These are phyloP conservation scores for Leccinum barrowsii DNA, from an alignment of 768 basidiomycete species.

Conservation along the genomic window DNA sequence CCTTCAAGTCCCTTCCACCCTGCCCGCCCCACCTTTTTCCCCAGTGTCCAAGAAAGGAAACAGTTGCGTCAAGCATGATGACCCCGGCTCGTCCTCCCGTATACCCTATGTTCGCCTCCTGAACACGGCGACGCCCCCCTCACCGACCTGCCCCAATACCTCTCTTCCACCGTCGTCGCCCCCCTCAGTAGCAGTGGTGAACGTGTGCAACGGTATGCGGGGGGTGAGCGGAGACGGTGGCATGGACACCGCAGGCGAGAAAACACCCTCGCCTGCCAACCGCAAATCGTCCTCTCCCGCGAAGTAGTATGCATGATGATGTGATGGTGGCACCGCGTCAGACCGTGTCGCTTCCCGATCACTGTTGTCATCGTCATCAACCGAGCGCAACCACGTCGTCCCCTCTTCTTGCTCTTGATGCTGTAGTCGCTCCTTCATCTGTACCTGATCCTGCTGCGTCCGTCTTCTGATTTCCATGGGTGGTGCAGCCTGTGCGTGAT, in stretches of 20 bases:
- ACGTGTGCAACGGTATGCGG: slow-evolving; percentile 30
- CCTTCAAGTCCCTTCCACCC: background rate
- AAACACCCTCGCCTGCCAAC: slow-evolving; percentile 67
- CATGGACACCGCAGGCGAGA: slow-evolving; percentile 66
- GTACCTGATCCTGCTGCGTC: background rate
- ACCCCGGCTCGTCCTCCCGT: background rate
- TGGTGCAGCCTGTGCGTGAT: background rate
- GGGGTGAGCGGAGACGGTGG: slow-evolving; percentile 62
- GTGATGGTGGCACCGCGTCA: slow-evolving; percentile 20
- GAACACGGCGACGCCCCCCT: slow-evolving; percentile 13
- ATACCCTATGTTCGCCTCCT: slow-evolving; percentile 19
- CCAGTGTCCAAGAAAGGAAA: background rate
- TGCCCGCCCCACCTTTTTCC: background rate
- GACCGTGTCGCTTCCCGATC: background rate
- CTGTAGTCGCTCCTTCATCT: background rate
- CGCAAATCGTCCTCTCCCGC: slow-evolving; percentile 47
- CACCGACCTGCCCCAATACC: background rate
- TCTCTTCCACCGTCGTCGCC: slow-evolving; percentile 6
- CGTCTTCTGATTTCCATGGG: background rate
- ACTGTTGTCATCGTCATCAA: background rate
- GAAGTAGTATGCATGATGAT: slow-evolving; percentile 45
- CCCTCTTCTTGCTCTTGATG: background rate
- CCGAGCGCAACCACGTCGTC: background rate
- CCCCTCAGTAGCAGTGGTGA: background rate
- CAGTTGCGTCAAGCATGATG: slow-evolving; percentile 8